These are phyloP conservation scores for Talaromyces stipitatus DNA, from an alignment of 495 filamentous ascomycete genomes.

Conservation along the genomic window DNA sequence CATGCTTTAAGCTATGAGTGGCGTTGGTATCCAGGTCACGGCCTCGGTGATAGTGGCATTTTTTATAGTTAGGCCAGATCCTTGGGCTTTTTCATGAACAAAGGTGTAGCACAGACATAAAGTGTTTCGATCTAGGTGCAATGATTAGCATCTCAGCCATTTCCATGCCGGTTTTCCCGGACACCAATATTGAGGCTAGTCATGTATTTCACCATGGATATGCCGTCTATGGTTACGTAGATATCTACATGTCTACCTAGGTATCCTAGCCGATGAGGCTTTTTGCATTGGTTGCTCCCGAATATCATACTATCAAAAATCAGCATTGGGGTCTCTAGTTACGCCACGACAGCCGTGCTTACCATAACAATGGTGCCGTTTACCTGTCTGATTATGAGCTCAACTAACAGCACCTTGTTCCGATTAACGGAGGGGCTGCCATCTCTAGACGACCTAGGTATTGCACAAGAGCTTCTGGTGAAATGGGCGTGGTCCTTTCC, in stretches of 20 bases:
- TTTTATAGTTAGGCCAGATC: too few species aligned
- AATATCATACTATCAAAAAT: too few species aligned
- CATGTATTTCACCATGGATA: conserved; percentile 17
- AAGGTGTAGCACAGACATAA: not conserved
- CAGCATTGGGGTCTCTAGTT: too few species aligned
- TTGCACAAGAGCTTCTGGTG: conserved; percentile 7
- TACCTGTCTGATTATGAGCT: conserved; percentile 22
- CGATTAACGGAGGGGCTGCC: too few species aligned
- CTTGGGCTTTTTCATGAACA: too few species aligned
- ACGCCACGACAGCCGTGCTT: conserved; percentile 6
- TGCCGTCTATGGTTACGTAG: conserved; percentile 21
- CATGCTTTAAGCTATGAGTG: too few species aligned
- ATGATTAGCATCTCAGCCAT: conserved; percentile 19
- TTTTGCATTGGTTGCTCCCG: conserved; percentile 2
- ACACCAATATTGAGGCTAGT: conserved; percentile 13
- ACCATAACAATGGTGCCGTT: conserved; percentile 24
- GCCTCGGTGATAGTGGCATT: too few species aligned
- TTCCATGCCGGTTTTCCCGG: conserved; percentile 17
- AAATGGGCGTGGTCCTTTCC: conserved; percentile 14
- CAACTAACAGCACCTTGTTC: conserved; percentile 23
- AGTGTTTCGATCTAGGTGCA: conserved; percentile 12
- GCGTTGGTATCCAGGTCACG: too few species aligned
- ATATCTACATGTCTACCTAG: conserved; percentile 15
- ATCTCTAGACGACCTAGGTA: too few species aligned
- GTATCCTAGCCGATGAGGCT: conserved; percentile 10